Conservation (phyloP, 1,139 yeast species). For the Tardiomyces depauwii region DNA sequence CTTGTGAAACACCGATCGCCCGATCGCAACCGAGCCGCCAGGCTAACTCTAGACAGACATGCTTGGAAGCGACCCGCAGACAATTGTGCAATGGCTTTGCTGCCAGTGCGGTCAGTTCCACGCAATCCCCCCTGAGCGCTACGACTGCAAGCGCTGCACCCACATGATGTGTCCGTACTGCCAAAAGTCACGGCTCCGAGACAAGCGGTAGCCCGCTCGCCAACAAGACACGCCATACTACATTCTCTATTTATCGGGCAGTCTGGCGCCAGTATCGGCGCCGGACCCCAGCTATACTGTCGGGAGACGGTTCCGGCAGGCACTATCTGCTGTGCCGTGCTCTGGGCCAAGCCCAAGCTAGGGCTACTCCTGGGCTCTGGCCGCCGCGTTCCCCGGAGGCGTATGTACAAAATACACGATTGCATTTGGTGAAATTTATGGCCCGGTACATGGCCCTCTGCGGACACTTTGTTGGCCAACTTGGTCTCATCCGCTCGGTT, state of each 20-base stretch:
- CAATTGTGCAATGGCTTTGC: conserved; percentile 28
- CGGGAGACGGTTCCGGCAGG: no score
- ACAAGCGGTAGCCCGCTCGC: conserved; percentile 4
- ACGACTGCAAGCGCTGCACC: conserved; percentile 24
- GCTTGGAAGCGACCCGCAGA: not conserved
- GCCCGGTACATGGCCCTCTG: not conserved
- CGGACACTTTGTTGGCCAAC: no score
- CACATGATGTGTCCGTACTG: conserved; percentile 30
- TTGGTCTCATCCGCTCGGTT: no score
- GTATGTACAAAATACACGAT: not conserved
- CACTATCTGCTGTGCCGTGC: no score
- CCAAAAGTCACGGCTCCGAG: conserved; percentile 19
- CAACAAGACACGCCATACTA: not conserved
- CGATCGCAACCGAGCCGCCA: not conserved
- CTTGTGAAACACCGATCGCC: no score
- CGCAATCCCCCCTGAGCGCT: conserved; percentile 23
- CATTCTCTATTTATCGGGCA: not conserved
- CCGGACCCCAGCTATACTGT: not conserved
- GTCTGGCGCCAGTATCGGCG: not conserved
- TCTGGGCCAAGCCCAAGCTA: no score
- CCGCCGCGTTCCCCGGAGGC: not conserved
- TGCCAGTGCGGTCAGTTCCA: conserved; percentile 27
- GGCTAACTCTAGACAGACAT: not conserved
- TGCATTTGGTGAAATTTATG: not conserved
- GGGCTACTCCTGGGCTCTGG: no score